A percentile compares a stretch with the other conserved stretches of the same genome.
phyloP scores from a whole-genome alignment of 768 basidiomycete species.

The Boletus sensibilis region DNA sequence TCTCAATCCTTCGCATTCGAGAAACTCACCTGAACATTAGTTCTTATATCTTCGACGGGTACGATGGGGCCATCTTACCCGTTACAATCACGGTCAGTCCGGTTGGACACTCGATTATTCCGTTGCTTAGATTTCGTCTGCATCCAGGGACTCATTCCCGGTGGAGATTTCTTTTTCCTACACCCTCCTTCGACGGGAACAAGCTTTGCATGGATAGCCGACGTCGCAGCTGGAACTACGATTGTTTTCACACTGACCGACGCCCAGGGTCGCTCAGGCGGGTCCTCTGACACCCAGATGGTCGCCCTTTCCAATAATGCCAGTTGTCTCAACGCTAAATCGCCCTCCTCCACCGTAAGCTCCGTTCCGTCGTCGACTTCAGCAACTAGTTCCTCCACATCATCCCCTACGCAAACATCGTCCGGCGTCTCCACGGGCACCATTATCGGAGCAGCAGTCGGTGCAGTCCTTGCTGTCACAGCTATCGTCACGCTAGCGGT shows the following conservation, averaged over 20 bases:
- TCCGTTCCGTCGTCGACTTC: constrained; percentile 25
- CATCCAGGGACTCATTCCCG: constrained; percentile 59
- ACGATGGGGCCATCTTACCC: constrained; percentile 47
- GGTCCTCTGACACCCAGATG: constrained; percentile 50
- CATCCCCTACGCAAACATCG: constrained; percentile 20
- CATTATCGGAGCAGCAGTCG: constrained; percentile 49
- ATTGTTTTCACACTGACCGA: constrained; percentile 59
- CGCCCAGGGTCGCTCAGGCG: constrained; percentile 50
- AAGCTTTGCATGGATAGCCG: constrained; percentile 53
- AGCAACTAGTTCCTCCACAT: constrained; percentile 10
- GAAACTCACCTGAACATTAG: constrained; percentile 30
- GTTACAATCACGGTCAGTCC: constrained; percentile 51
- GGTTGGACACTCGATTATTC: neutral
- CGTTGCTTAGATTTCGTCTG: neutral
- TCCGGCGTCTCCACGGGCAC: constrained; percentile 41
- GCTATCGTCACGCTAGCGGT: constrained; percentile 49
- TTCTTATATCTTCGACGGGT: constrained; percentile 47
- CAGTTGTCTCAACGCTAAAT: constrained; percentile 51
- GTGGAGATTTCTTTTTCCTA: constrained; percentile 51
- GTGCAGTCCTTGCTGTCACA: constrained; percentile 53
- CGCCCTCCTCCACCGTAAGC: constrained; percentile 52
- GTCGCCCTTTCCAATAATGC: constrained; percentile 49
- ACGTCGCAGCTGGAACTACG: constrained; percentile 56
- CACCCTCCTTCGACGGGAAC: constrained; percentile 36
- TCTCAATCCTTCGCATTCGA: neutral